Percentiles rank a stretch among this genome's conserved stretches.
phyloP scores from a whole-genome alignment of 192 early-diverging fungal species.

The Phlyctochytrium planicorne region DNA sequence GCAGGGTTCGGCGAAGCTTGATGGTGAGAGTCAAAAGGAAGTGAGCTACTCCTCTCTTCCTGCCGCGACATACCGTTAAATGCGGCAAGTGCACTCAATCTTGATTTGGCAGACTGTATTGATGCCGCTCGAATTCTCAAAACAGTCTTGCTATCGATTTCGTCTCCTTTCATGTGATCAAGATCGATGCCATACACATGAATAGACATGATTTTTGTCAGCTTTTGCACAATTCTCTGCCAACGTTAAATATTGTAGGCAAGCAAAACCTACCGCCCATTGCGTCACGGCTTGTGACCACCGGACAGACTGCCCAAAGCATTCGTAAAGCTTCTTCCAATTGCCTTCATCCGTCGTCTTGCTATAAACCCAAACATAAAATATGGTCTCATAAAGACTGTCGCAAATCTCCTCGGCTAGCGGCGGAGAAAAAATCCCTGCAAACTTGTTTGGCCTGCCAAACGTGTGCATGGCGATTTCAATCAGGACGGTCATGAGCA shows the following conservation, averaged over 20 bases:
- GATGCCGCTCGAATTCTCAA: constrained; percentile 16
- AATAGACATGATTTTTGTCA: constrained; percentile 59
- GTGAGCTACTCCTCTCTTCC: too few species aligned
- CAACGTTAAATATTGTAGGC: constrained; percentile 6
- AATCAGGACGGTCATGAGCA: constrained; percentile 54
- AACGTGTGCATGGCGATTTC: constrained; percentile 61
- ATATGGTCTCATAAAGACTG: constrained; percentile 67
- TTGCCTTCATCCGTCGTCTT: constrained; percentile 41
- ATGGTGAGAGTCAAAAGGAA: too few species aligned
- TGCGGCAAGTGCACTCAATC: not conserved
- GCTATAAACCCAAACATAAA: constrained; percentile 66
- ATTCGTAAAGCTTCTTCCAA: constrained; percentile 59
- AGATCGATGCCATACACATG: constrained; percentile 63
- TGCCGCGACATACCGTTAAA: too few species aligned
- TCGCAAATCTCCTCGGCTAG: constrained; percentile 63
- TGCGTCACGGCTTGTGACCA: constrained; percentile 62
- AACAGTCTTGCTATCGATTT: constrained; percentile 29
- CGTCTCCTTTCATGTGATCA: constrained; percentile 40
- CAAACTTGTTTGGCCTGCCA: constrained; percentile 42
- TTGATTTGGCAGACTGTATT: not conserved
- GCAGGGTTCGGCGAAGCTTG: too few species aligned
- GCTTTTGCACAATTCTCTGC: constrained; percentile 60
- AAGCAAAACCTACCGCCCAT: constrained; percentile 62
- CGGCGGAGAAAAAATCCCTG: constrained; percentile 27
- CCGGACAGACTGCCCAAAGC: constrained; percentile 44